Evolutionary conservation across 2,329 filamentous ascomycete species (phyloP), one percentile per base, ranked within the genome.

Genomic region (Ascomycota sp.): DNA sequence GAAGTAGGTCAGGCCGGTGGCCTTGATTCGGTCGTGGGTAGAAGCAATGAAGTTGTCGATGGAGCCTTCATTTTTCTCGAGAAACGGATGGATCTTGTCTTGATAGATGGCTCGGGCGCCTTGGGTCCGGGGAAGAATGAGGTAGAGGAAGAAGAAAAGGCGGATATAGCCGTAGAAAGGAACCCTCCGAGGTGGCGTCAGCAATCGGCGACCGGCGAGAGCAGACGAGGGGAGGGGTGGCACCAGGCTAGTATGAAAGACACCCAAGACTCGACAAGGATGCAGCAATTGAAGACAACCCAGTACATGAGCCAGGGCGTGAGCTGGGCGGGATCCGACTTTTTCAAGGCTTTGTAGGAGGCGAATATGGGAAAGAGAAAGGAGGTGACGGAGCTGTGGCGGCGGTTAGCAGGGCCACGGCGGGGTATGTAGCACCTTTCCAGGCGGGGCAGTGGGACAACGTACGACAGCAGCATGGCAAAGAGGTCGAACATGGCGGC

Each of bases 241-340:
- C 55, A 75, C 76, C 83, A 95, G 50, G 66, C 66, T 28, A 95
- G 66, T 45, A 95, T 74, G 56, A 86, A 93, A 43, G 75, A 71
- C 33, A 78, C 73, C 69, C 83, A 92, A 28, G 77, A 85, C 57
- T 95, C 89, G 53, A 74, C 69, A 36, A 89, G 68, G 33, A 85
- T 63, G 43, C 75, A 70, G 50, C 80, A 75, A 36, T 80, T 79
- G 39, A 94, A 69, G 17, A 93, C 82, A 35, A 93, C 82, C 78
- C 86, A 98, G 66, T 95, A 98, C 78, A 95, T 95, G 40, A 95
- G 69, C 89, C 89, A 98, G 74, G 86, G 86, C 38, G 81, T 81
- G 35, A 94, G 66, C 48, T 91, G 74, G 23, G 81, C 75, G 2
- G 85, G 83, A 52, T 94, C 81, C 30, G 78, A 77, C 11, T 82